These are phyloP conservation scores for Stylosanthes scabra DNA, from an alignment of 331 rosid species.

Conservation along the genomic window DNA sequence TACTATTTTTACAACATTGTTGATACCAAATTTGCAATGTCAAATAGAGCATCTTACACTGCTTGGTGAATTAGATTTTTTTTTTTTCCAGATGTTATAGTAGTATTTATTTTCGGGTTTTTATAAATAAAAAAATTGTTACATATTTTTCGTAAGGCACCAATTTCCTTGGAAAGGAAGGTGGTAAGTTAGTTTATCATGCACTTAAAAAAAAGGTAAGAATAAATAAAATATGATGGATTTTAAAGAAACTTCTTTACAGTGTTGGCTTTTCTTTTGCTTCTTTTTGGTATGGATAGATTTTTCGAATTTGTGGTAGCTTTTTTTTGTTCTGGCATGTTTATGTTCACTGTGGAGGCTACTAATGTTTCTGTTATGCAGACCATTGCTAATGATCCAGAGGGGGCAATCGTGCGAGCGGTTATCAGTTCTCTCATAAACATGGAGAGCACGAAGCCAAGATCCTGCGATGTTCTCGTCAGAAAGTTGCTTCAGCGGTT, in stretches of 20 bases:
- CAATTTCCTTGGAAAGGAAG: no score
- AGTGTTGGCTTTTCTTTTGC: no score
- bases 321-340: conserved; percentile 1
- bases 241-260: background rate
- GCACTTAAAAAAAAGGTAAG: background rate
- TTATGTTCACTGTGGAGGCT: conserved; percentile 44
- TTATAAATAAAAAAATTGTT: background rate
- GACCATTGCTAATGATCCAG: conserved; percentile 78
- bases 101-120: background rate
- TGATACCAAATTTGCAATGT: background rate
- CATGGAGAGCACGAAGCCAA: conserved; percentile 81
- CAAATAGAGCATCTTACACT: conserved; percentile 27
- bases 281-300: background rate
- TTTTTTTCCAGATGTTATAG: background rate
- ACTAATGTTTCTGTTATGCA: conserved; percentile 39
- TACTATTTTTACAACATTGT: conserved; percentile 25
- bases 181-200: no score
- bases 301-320: background rate
- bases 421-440: conserved; percentile 70
- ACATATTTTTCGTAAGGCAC: no score
- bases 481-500: conserved; percentile 77
- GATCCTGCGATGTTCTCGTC: conserved; percentile 79
- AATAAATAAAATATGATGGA: background rate
- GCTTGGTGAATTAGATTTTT: background rate
- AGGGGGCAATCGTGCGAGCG: conserved; percentile 56